phyloP scores from a whole-genome alignment of 2,329 filamentous ascomycete species.

The Aspergillus cejpii region DNA sequence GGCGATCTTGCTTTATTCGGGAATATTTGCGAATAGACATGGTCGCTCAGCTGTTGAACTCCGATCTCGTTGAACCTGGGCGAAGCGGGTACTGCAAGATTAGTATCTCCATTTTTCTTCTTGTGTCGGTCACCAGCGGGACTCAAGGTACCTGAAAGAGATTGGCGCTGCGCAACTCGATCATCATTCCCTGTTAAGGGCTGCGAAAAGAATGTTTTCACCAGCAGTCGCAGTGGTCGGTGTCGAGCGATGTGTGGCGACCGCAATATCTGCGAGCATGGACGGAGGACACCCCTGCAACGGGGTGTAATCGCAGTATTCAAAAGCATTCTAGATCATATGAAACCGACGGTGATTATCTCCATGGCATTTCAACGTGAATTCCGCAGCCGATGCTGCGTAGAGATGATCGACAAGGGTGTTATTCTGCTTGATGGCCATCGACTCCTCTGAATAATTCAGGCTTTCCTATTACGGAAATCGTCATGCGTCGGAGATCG shows the following conservation, averaged over 20 bases:
- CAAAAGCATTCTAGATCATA: constrained; percentile 22
- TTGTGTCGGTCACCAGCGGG: not conserved
- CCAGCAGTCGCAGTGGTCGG: constrained; percentile 10
- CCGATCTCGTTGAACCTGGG: constrained; percentile 86
- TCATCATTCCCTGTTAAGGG: constrained; percentile 9
- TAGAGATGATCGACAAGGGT: not conserved
- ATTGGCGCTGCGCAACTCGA: constrained; percentile 7
- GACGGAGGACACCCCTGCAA: constrained; percentile 26
- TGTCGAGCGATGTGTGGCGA: constrained; percentile 13
- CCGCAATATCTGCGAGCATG: constrained; percentile 22
- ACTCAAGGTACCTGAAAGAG: constrained; percentile 26
- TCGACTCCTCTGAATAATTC: not conserved
- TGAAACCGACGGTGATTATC: not conserved
- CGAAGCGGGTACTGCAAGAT: constrained; percentile 36
- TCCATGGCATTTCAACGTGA: constrained; percentile 20
- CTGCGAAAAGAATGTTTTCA: constrained; percentile 12
- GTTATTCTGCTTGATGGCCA: not conserved
- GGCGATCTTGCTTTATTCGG: constrained; percentile 48
- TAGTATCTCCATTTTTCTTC: constrained; percentile 7
- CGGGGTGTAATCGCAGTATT: constrained; percentile 26
- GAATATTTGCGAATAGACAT: constrained; percentile 81
- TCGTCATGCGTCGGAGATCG: constrained; percentile 10
- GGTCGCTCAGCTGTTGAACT: constrained; percentile 82
- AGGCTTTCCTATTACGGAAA: constrained; percentile 19
- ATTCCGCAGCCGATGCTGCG: constrained; percentile 16